A percentile compares a stretch with the other conserved stretches of the same genome.
Evolutionary conservation across 2,329 filamentous ascomycete genomes (phyloP).

Genomic region (Alternaria atra): DNA sequence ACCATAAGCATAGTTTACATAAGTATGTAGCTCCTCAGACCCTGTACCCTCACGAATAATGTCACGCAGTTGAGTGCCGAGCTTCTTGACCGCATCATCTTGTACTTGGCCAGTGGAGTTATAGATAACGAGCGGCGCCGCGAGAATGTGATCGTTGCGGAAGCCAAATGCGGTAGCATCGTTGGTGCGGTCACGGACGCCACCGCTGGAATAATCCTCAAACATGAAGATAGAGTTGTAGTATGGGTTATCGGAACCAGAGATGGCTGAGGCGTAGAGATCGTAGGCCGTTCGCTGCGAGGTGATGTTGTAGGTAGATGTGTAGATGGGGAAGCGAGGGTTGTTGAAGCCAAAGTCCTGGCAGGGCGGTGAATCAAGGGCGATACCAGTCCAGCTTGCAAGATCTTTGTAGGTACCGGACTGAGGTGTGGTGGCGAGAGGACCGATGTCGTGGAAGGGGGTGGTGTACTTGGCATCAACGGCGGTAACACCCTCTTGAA

Average conservation of each 20-base stretch:
- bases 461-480: constrained; percentile 33
- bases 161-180: constrained; percentile 41
- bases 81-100: constrained; percentile 23
- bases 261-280: constrained; percentile 48
- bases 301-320: constrained; percentile 42
- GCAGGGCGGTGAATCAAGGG: constrained; percentile 34
- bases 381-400: constrained; percentile 33
- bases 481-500: constrained; percentile 34
- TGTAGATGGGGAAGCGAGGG: constrained; percentile 37
- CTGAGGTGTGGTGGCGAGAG: constrained; percentile 20
- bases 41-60: constrained; percentile 31
- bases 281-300: constrained; percentile 52
- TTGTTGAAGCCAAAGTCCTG: constrained; percentile 39
- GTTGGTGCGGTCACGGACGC: constrained; percentile 42
- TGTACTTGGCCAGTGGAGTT: constrained; percentile 10
- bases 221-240: constrained; percentile 62
- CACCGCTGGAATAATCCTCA: constrained; percentile 62
- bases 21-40: constrained; percentile 33
- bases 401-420: constrained; percentile 35
- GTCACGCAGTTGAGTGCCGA: constrained; percentile 30
- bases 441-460: constrained; percentile 29
- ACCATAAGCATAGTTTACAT: constrained; percentile 50
- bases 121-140: constrained; percentile 32
- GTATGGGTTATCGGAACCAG: constrained; percentile 34
- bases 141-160: constrained; percentile 48